Evolutionary conservation across 768 basidiomycete species (phyloP).

Genomic region (Agrocybe praecox): DNA sequence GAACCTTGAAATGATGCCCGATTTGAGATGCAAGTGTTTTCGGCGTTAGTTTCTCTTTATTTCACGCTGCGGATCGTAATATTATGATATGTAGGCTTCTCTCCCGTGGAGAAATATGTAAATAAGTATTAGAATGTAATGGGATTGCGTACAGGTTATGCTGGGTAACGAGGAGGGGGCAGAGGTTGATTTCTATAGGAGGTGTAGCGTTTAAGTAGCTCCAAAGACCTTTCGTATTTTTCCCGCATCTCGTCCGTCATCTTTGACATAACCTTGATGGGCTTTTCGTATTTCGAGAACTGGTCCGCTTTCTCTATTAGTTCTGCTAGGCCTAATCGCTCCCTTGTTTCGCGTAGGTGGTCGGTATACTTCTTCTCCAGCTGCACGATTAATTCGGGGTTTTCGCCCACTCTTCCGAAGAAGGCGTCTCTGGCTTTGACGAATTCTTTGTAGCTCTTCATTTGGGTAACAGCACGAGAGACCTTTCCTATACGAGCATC

Average conservation of each 20-base stretch:
- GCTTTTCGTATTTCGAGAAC: background rate
- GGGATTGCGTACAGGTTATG: background rate
- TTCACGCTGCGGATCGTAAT: background rate
- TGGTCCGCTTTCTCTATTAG: background rate
- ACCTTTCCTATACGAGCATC: constrained; percentile 49
- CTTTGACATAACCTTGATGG: background rate
- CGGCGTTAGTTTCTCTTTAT: background rate
- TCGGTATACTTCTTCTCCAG: background rate
- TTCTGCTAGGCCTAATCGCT: background rate
- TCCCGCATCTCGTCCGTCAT: background rate
- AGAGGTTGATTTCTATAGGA: background rate
- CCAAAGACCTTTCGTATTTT: background rate
- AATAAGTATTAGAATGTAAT: background rate
- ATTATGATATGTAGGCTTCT: background rate
- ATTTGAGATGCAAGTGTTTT: no score
- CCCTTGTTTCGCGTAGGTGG: background rate
- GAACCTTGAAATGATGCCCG: background rate
- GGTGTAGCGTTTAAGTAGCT: background rate
- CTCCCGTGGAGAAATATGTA: background rate
- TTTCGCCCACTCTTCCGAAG: background rate
- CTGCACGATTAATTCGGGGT: background rate
- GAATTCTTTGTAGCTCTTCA: constrained; percentile 25
- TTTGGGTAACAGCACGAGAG: constrained; percentile 38
- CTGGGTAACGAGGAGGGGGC: background rate
- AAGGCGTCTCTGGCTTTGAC: background rate